phyloP scores from a whole-genome alignment of 345 rosid genomes.

The Orychophragmus violaceus region DNA sequence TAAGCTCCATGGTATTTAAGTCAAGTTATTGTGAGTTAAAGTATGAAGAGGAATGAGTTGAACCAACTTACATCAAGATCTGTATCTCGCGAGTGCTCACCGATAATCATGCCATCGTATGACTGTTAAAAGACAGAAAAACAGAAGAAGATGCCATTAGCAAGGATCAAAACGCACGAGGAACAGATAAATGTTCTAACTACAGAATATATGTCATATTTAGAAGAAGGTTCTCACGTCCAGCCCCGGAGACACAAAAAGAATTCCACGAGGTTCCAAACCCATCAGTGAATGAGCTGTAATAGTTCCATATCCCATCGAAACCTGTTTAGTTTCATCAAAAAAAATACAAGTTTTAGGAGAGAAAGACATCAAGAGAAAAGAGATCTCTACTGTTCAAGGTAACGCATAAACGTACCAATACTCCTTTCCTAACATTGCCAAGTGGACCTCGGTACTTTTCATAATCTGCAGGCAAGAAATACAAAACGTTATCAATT shows the following conservation, averaged over 20 bases:
- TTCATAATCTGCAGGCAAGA: conserved; percentile 56
- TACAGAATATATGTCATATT: too few relatives aligned
- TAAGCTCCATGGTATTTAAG: conserved; percentile 19
- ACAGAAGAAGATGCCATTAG: conserved; percentile 7
- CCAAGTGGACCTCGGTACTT: conserved; percentile 87
- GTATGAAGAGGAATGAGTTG: neutral
- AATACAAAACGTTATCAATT: neutral
- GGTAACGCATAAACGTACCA: conserved; percentile 46
- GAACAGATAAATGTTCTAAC: neutral
- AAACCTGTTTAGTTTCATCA: conserved; percentile 60
- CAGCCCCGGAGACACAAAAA: conserved; percentile 76
- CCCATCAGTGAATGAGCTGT: conserved; percentile 85
- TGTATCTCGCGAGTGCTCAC: conserved; percentile 92
- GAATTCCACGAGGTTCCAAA: conserved; percentile 93
- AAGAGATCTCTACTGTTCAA: neutral
- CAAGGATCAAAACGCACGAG: neutral
- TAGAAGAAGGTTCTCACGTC: conserved; percentile 60
- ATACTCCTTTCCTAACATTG: conserved; percentile 96
- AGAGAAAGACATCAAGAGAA: neutral
- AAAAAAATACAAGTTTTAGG: neutral
- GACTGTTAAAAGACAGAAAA: conserved; percentile 46
- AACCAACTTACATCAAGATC: conserved; percentile 85
- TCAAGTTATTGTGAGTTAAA: neutral
- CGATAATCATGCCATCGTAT: conserved; percentile 96
- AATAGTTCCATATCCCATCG: conserved; percentile 85